These are phyloP conservation scores for Schizophyllum commune DNA, from an alignment of 1,284 basidiomycete species.

Conservation along the genomic window DNA sequence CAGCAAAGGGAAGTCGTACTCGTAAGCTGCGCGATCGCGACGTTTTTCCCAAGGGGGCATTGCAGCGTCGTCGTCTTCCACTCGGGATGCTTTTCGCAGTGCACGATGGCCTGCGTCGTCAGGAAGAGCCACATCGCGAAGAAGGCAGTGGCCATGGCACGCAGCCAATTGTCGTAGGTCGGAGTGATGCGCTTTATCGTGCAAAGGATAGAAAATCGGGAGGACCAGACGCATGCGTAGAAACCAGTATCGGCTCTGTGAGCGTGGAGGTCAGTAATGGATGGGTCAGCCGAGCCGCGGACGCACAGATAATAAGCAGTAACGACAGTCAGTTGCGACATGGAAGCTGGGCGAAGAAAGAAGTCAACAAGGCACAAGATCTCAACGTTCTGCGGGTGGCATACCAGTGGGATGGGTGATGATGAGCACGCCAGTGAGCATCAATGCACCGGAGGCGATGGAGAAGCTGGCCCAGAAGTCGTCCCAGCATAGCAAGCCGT, in stretches of 20 bases:
- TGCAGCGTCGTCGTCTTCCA: neutral
- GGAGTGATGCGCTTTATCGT: neutral
- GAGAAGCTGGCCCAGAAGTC: neutral
- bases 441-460: neutral
- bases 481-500: neutral
- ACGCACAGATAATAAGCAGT: neutral
- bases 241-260: neutral
- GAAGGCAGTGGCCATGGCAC: neutral
- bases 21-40: neutral
- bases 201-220: neutral
- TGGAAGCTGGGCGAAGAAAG: neutral
- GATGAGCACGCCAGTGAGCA: neutral
- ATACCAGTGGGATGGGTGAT: neutral
- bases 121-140: neutral
- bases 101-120: neutral
- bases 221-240: neutral
- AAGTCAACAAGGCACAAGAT: too few relatives aligned
- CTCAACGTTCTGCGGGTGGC: neutral
- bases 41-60: neutral
- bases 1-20: too few relatives aligned
- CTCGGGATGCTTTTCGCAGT: neutral
- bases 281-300: neutral
- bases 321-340: neutral
- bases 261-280: neutral
- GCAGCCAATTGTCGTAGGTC: neutral